These are phyloP conservation scores for Phytophthora sp. DNA, from an alignment of 352 stramenopile species.

Conservation along the genomic window DNA sequence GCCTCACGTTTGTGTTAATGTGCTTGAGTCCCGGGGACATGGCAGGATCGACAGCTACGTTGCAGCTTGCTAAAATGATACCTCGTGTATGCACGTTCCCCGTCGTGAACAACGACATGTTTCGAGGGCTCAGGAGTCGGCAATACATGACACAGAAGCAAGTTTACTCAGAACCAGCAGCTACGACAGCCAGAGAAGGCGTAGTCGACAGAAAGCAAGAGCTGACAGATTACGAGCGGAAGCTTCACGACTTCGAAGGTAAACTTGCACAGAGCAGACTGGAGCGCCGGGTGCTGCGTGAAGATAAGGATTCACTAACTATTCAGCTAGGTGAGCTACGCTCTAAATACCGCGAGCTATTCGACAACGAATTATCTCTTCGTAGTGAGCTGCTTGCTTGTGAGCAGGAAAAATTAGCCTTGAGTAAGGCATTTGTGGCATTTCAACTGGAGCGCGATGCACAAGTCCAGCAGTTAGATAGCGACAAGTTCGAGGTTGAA, in stretches of 20 bases:
- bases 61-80: constrained; percentile 44
- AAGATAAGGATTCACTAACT: constrained; percentile 59
- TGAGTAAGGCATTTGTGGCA: constrained; percentile 73
- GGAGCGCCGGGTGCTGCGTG: constrained; percentile 48
- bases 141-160: constrained; percentile 31
- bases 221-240: constrained; percentile 21
- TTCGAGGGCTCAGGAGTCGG: constrained; percentile 44
- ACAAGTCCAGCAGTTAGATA: constrained; percentile 52
- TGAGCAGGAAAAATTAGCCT: constrained; percentile 71
- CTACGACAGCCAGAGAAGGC: neutral
- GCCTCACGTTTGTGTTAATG: constrained; percentile 51
- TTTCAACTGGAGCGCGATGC: constrained; percentile 62
- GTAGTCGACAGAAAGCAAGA: neutral
- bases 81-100: constrained; percentile 48
- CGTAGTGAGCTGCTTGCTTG: constrained; percentile 62
- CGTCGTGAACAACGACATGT: constrained; percentile 62
- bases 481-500: constrained; percentile 67
- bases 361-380: constrained; percentile 65
- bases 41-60: constrained; percentile 39
- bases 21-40: constrained; percentile 48
- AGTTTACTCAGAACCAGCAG: neutral
- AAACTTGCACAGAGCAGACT: constrained; percentile 40
- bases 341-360: constrained; percentile 64
- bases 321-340: constrained; percentile 51
- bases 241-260: constrained; percentile 50